Conservation (phyloP, 352 stramenopile genomes). For the Globisporangium megalacanthum region DNA sequence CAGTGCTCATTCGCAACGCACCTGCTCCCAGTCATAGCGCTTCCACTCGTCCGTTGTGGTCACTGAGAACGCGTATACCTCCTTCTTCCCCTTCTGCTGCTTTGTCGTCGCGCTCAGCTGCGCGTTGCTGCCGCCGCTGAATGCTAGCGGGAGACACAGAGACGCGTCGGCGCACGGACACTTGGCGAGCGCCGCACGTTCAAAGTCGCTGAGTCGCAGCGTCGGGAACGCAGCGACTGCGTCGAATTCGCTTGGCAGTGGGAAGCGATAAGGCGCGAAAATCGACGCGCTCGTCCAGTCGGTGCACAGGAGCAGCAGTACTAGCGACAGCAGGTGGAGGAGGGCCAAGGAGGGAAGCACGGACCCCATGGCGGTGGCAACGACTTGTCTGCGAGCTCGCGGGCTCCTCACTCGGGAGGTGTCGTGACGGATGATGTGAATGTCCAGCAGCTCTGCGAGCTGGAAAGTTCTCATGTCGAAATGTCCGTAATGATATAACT, state of each 20-base stretch:
- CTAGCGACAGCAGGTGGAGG: conserved; percentile 13
- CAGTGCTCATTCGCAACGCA: conserved; percentile 5
- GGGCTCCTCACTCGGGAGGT: no score
- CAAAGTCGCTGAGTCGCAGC: conserved; percentile 31
- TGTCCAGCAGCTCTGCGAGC: no score
- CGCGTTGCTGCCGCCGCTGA: neutral
- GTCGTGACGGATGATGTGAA: no score
- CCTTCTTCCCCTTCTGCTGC: conserved; percentile 22
- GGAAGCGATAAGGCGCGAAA: conserved; percentile 16
- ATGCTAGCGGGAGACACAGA: conserved; percentile 54
- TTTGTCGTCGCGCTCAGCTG: neutral
- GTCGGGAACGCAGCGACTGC: neutral
- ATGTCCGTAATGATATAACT: no score
- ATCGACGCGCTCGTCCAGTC: conserved; percentile 3
- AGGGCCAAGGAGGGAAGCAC: no score
- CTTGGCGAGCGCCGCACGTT: conserved; percentile 23
- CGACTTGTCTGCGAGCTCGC: no score
- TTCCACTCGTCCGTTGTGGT: conserved; percentile 57
- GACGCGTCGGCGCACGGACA: conserved; percentile 43
- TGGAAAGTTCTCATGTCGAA: no score
- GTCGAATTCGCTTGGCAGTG: neutral
- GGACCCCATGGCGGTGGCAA: no score
- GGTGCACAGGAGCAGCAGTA: conserved; percentile 6
- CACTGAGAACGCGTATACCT: conserved; percentile 80
- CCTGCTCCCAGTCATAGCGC: conserved; percentile 72